Evolutionary conservation across 306 rosid genomes (phyloP).

Genomic region (Acacia acuminata): DNA sequence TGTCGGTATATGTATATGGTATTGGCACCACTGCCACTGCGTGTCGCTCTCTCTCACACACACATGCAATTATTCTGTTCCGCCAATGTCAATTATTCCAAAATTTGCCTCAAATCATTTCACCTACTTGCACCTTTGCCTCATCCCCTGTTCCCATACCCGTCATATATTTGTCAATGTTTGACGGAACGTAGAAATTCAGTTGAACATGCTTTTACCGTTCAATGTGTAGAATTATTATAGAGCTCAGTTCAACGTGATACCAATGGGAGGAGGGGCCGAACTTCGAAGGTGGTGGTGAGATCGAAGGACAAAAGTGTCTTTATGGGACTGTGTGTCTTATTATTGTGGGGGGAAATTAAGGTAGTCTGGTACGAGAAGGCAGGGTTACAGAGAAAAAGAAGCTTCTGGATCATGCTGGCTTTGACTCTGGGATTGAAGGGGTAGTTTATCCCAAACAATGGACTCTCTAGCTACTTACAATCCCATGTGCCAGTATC

Average conservation of each 20-base stretch:
- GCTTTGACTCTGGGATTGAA: not conserved
- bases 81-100: too few relatives aligned
- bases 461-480: not conserved
- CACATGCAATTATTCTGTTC: too few relatives aligned
- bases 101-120: too few relatives aligned
- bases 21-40: too few relatives aligned
- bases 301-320: not conserved
- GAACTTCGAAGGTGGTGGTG: not conserved
- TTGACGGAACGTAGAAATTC: not conserved
- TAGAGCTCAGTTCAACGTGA: not conserved
- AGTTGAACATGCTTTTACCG: not conserved
- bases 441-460: not conserved
- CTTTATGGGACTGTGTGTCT: not conserved
- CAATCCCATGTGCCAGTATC: not conserved
- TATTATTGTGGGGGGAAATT: not conserved
- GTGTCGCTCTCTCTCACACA: too few relatives aligned
- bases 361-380: not conserved
- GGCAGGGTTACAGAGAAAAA: not conserved
- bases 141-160: too few relatives aligned
- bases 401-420: not conserved
- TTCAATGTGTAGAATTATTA: not conserved
- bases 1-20: too few relatives aligned
- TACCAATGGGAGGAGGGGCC: not conserved
- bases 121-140: too few relatives aligned
- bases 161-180: not conserved